These are phyloP conservation scores for Thermochaetoides thermophila DNA, from an alignment of 495 filamentous ascomycete species.

Conservation along the genomic window DNA sequence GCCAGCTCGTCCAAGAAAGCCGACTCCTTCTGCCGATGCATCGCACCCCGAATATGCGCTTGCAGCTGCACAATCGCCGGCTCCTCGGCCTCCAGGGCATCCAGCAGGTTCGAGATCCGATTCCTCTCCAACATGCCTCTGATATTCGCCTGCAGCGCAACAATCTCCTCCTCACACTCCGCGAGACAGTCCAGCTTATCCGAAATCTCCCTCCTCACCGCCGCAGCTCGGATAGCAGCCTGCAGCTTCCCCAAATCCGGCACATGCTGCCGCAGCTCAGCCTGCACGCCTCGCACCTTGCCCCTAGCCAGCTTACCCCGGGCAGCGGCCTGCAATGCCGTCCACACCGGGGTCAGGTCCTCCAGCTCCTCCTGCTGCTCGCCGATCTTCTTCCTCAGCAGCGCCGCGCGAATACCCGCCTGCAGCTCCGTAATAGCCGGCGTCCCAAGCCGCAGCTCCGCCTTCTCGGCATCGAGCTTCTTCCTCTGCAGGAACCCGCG, in stretches of 20 bases:
- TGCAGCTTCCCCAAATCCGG: conserved; percentile 24
- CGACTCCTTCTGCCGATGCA: conserved; percentile 37
- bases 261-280: conserved; percentile 23
- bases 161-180: conserved; percentile 25
- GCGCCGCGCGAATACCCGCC: conserved; percentile 28
- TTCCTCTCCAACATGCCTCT: conserved; percentile 40
- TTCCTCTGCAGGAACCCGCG: conserved; percentile 35
- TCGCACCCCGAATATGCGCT: conserved; percentile 48
- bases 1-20: conserved; percentile 42
- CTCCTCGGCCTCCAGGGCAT: conserved; percentile 45
- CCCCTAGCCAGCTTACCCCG: conserved; percentile 34
- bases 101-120: conserved; percentile 32
- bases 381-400: conserved; percentile 21
- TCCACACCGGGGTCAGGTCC: conserved; percentile 25
- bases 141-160: conserved; percentile 30
- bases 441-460: conserved; percentile 22
- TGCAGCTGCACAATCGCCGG: conserved; percentile 51
- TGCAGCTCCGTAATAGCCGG: conserved; percentile 16
- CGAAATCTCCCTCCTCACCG: conserved; percentile 32
- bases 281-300: conserved; percentile 21
- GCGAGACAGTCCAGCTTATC: conserved; percentile 27
- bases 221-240: conserved; percentile 29
- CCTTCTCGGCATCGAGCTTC: conserved; percentile 22
- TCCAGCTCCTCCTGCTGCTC: conserved; percentile 27
- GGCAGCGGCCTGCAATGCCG: conserved; percentile 33